phyloP scores from a whole-genome alignment of 208 protist genomes.

The Acanthamoeba sp. region DNA sequence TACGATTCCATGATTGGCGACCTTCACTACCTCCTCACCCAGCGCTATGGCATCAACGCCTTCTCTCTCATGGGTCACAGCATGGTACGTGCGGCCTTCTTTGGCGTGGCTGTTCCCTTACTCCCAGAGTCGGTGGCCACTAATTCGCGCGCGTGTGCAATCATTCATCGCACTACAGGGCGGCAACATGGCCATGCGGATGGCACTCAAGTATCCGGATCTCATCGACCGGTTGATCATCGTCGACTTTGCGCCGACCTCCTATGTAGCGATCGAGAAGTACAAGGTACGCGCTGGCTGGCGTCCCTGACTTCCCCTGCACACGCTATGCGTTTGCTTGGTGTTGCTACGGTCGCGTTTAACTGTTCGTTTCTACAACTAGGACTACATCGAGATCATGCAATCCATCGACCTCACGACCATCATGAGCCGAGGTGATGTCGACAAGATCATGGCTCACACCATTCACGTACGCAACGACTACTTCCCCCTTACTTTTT shows the following conservation, averaged over 20 bases:
- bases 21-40: constrained; percentile 46
- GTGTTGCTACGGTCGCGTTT: not conserved
- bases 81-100: not conserved
- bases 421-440: constrained; percentile 46
- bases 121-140: not conserved
- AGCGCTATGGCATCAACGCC: not conserved
- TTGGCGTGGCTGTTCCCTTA: not conserved
- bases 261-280: not conserved
- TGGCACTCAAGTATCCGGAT: constrained; percentile 66
- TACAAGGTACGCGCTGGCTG: not conserved
- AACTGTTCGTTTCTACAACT: not conserved
- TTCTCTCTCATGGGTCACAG: constrained; percentile 71
- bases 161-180: constrained; percentile 19
- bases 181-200: constrained; percentile 68
- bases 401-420: constrained; percentile 24
- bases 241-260: constrained; percentile 59
- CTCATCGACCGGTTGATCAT: constrained; percentile 46
- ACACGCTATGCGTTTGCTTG: too few relatives aligned
- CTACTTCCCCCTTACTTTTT: too few relatives aligned
- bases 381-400: constrained; percentile 62
- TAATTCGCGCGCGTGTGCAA: too few relatives aligned
- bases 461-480: constrained; percentile 40
- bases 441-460: constrained; percentile 24
- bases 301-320: too few relatives aligned
- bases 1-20: constrained; percentile 70